A percentile compares a stretch with the other conserved stretches of the same genome.
phyloP scores from a whole-genome alignment of 1,284 basidiomycete species.

The Puccinia novopanici region DNA sequence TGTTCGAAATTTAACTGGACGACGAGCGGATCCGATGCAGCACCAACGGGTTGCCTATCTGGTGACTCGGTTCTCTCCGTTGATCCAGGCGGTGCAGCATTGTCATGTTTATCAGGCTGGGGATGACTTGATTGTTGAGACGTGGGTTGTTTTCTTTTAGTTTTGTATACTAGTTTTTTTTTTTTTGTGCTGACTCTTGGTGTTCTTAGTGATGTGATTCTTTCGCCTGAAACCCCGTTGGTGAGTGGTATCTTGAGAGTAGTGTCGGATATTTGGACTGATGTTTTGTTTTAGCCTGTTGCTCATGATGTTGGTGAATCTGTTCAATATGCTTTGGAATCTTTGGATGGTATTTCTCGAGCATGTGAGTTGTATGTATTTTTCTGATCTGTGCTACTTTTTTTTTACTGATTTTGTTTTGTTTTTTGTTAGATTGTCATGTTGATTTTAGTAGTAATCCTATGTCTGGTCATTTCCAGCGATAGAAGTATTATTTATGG shows the following conservation, averaged over 20 bases:
- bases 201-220: conserved; percentile 61
- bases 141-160: conserved; percentile 51
- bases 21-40: conserved; percentile 54
- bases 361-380: conserved; percentile 55
- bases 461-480: conserved; percentile 43
- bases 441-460: conserved; percentile 48
- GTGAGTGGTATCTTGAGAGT: no score
- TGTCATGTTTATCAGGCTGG: conserved; percentile 56
- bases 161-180: background rate
- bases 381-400: background rate
- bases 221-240: conserved; percentile 60
- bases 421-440: conserved; percentile 31
- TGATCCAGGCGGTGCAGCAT: conserved; percentile 56
- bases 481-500: background rate
- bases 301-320: conserved; percentile 62
- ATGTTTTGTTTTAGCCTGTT: conserved; percentile 54
- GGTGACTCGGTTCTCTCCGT: conserved; percentile 59
- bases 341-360: conserved; percentile 61
- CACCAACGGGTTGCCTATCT: conserved; percentile 62
- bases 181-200: background rate
- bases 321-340: conserved; percentile 56
- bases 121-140: conserved; percentile 61
- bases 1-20: conserved; percentile 60
- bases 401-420: background rate
- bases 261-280: no score